Evolutionary conservation across 306 rosid genomes (phyloP).

Genomic region (Castanea mollissima): DNA sequence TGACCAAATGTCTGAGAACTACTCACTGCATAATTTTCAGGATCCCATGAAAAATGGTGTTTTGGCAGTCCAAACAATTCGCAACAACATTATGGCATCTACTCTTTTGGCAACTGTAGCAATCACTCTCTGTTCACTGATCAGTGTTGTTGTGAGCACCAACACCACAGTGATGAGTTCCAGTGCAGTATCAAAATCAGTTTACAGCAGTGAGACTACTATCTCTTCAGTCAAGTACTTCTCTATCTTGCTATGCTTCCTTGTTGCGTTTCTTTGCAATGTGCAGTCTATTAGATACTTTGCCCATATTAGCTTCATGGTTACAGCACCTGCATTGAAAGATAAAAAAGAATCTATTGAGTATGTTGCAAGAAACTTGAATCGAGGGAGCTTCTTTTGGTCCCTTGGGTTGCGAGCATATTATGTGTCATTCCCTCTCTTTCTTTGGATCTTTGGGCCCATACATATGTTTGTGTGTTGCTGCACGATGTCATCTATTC

Average conservation of each 20-base stretch:
- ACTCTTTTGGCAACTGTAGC: constrained; percentile 84
- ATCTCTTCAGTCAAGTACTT: constrained; percentile 53
- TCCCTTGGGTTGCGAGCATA: constrained; percentile 78
- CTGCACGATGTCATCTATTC: constrained; percentile 46
- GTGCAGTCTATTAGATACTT: constrained; percentile 78
- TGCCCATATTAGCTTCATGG: constrained; percentile 76
- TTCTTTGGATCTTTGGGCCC: constrained; percentile 88
- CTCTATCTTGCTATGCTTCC: constrained; percentile 68
- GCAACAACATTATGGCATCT: constrained; percentile 88
- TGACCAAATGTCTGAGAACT: not conserved
- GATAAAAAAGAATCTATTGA: constrained; percentile 46
- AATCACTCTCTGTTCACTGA: constrained; percentile 75
- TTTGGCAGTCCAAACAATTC: constrained; percentile 70
- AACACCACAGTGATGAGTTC: constrained; percentile 33
- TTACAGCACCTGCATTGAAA: constrained; percentile 65
- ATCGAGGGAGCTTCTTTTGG: constrained; percentile 74
- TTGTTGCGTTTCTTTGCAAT: constrained; percentile 78
- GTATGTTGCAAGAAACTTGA: constrained; percentile 60
- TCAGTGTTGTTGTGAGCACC: constrained; percentile 66
- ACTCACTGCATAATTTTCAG: constrained; percentile 43
- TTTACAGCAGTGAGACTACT: constrained; percentile 57
- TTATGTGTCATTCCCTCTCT: constrained; percentile 74
- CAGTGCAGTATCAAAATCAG: constrained; percentile 29
- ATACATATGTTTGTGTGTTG: constrained; percentile 73
- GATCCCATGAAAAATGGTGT: constrained; percentile 86